Base-by-base conservation (phyloP, 192 early-diverging fungal genomes). In the Lunasporangiospora selenospora region DNA sequence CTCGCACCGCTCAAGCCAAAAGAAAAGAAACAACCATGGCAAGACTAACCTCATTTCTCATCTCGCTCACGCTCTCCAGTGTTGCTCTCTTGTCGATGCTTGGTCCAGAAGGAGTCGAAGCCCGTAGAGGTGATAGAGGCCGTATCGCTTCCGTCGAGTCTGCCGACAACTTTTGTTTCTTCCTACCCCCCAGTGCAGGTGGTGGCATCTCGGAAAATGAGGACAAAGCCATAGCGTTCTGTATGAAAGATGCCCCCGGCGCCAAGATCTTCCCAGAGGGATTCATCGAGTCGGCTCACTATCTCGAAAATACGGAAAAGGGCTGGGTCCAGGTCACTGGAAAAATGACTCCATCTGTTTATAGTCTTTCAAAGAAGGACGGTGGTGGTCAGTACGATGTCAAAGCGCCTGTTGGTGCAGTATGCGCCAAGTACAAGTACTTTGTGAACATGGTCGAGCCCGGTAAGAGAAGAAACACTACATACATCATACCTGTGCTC, bases 321-420 rank as follows among this genome's bases (percentile, higher is more conserved):
- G 53, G 43, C 11, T 83, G 75, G 33, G 77, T 83, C 32, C 80
- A 83, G 63, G 67, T 81, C 24, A 83, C 82, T 31, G 82, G 82
- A 34, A 65, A 49, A 41, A 81, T 81, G 21, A n/a, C 62, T 26
- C 62, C 69, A 7, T 18, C 23, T 9, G 58, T 54, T 21, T 79
- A 58, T 33, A 45, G 36, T 11, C 39, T 79, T 13, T 19, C 41
- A 13, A 6, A 46, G 2, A 66, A 38, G 2, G 82, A 83, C 24
- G 60, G 64, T 24, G 82, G 82, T 45, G 82, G 80, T 41, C 82
- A 83, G 53, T 77, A 62, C 36, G 82, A 83, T 58, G 30, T 73
- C 24, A 65, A 42, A 16, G 75, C 81, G 10, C 81, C 77, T 23
- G 15, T 41, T 2, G 65, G 65, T 21, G 76, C 79, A 36, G 21